Percentiles rank a stretch among this genome's conserved stretches.
These are phyloP conservation scores for Acer negundo DNA, from an alignment of 345 rosid genomes.

Conservation along the genomic window DNA sequence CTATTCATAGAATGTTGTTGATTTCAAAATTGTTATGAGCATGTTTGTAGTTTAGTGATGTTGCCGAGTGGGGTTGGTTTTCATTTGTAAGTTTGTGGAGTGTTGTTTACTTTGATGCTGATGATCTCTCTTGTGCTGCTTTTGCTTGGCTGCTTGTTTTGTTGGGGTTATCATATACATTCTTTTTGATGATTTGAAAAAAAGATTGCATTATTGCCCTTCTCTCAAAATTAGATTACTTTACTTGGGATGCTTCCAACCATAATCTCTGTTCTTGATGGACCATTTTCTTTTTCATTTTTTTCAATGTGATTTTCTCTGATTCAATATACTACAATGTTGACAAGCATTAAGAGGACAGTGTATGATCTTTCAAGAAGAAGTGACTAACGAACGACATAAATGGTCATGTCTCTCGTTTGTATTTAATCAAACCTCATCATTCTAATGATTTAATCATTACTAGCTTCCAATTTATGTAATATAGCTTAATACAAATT, in stretches of 20 bases:
- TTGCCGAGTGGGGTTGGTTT: background rate
- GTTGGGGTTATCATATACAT: background rate
- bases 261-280: background rate
- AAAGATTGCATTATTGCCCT: slow-evolving; percentile 6
- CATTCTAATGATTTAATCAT: no score
- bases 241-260: background rate
- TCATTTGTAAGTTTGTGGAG: slow-evolving; percentile 1
- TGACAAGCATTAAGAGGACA: background rate
- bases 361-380: background rate
- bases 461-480: no score
- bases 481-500: no score
- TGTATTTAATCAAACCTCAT: background rate
- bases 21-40: background rate
- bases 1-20: slow-evolving; percentile 3
- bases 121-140: background rate
- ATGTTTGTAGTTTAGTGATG: slow-evolving; percentile 17
- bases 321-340: background rate
- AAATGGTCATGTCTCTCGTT: background rate
- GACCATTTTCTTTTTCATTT: background rate
- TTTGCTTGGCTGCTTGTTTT: slow-evolving; percentile 4
- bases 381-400: background rate
- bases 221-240: background rate
- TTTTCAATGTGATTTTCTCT: background rate
- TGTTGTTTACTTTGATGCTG: slow-evolving; percentile 12
- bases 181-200: background rate